These are phyloP conservation scores for Chlorociboria aeruginascens DNA, from an alignment of 495 filamentous ascomycete genomes.

Conservation along the genomic window DNA sequence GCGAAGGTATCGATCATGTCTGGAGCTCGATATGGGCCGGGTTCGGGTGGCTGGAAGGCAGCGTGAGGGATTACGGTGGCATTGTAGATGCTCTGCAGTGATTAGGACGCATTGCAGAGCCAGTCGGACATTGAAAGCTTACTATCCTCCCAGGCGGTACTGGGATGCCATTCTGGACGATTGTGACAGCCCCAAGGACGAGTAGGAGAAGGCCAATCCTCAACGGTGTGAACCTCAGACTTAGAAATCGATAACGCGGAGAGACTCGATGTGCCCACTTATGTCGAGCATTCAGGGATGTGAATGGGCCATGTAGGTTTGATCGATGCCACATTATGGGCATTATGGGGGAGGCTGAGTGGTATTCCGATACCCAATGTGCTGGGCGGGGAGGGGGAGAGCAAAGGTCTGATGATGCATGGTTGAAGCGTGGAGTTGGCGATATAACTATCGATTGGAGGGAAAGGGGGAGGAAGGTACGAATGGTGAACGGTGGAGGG, in stretches of 20 bases:
- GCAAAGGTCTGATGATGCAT: too few species aligned
- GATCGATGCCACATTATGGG: conserved; percentile 5
- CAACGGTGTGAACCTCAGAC: conserved; percentile 2
- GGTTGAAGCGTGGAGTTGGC: too few species aligned
- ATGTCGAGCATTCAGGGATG: neutral
- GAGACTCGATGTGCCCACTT: conserved; percentile 7
- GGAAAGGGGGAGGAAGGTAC: too few species aligned
- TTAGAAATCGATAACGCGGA: conserved; percentile 1
- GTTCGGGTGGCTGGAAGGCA: conserved; percentile 28
- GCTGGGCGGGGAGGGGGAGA: too few species aligned
- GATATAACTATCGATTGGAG: too few species aligned
- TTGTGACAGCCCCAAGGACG: neutral
- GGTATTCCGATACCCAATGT: too few species aligned
- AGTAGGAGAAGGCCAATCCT: conserved; percentile 1
- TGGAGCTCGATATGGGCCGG: conserved; percentile 20
- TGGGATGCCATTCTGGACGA: conserved; percentile 1
- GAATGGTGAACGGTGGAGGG: too few species aligned
- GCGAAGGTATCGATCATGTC: conserved; percentile 27
- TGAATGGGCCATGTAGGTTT: conserved; percentile 9
- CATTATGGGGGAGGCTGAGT: neutral
- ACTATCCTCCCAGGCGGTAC: neutral
- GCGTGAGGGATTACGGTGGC: conserved; percentile 19
- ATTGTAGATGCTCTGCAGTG: neutral
- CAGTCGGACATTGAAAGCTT: neutral
- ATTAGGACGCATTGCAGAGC: too few species aligned